Percentiles rank a stretch among this genome's conserved stretches.
These are phyloP conservation scores for Xerophyta viscosa DNA, from an alignment of 106 monocot species.

Conservation along the genomic window DNA sequence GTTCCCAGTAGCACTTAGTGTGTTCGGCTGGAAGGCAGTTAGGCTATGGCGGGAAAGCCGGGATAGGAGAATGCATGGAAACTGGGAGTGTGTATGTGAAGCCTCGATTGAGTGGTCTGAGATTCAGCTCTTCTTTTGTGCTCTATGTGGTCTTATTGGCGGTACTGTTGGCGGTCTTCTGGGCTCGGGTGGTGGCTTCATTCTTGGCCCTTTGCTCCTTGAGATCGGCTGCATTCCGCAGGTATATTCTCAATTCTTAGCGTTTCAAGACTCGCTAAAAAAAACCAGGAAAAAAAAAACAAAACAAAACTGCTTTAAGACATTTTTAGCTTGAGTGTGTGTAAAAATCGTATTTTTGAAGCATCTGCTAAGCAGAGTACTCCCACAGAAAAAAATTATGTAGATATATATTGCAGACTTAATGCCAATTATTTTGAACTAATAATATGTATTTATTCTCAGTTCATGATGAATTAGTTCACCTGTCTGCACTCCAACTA, in stretches of 20 bases:
- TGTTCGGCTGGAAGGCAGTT: slow-evolving; percentile 64
- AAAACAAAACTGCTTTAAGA: too few species aligned
- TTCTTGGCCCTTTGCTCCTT: slow-evolving; percentile 88
- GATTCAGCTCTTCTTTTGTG: slow-evolving; percentile 67
- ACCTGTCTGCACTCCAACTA: too few species aligned
- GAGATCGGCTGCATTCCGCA: slow-evolving; percentile 93
- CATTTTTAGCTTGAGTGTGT: too few species aligned
- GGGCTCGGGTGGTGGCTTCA: slow-evolving; percentile 98
- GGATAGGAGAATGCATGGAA: slow-evolving; percentile 44
- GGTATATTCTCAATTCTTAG: slow-evolving; percentile 16
- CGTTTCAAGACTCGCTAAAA: background rate
- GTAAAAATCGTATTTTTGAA: too few species aligned
- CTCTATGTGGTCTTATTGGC: slow-evolving; percentile 69
- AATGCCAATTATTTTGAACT: too few species aligned
- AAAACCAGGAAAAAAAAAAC: too few species aligned
- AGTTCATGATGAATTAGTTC: background rate
- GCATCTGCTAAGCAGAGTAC: too few species aligned
- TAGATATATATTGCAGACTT: too few species aligned
- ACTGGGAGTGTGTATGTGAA: slow-evolving; percentile 74
- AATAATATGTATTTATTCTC: too few species aligned
- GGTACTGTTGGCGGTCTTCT: slow-evolving; percentile 94
- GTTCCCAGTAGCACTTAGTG: slow-evolving; percentile 59
- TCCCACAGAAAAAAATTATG: too few species aligned
- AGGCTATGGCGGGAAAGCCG: slow-evolving; percentile 63
- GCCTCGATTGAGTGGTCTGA: slow-evolving; percentile 81